phyloP scores from a whole-genome alignment of 495 filamentous ascomycete species.

The Penicillium egyptiacum region DNA sequence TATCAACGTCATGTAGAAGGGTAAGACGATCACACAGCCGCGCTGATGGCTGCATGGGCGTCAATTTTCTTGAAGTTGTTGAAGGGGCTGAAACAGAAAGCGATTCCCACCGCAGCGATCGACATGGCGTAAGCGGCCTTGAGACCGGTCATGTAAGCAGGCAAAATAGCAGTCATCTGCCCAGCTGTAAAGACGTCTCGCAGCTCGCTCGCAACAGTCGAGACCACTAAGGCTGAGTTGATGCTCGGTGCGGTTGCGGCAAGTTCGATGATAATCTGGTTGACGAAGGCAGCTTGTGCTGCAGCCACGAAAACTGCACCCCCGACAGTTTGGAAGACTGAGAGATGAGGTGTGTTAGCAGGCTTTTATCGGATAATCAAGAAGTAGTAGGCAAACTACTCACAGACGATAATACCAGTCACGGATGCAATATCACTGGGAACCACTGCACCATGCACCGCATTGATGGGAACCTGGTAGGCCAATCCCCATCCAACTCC shows the following conservation, averaged over 20 bases:
- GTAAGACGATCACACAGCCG: too few relatives aligned
- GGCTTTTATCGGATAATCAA: too few relatives aligned
- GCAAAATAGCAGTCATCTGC: not conserved
- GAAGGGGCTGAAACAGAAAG: too few relatives aligned
- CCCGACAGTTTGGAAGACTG: constrained; percentile 44
- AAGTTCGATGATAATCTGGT: constrained; percentile 33
- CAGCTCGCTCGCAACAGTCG: constrained; percentile 38
- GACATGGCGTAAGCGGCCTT: constrained; percentile 12
- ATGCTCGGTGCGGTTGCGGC: constrained; percentile 36
- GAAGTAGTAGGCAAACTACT: not conserved
- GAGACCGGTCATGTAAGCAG: constrained; percentile 14
- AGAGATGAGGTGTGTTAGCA: not conserved
- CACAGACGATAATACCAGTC: not conserved
- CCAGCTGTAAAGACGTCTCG: not conserved
- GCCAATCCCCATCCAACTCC: constrained; percentile 33
- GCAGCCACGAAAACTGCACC: constrained; percentile 43
- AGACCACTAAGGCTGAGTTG: constrained; percentile 32
- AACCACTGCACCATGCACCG: not conserved
- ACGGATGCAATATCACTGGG: not conserved
- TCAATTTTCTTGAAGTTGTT: too few relatives aligned
- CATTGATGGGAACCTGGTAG: not conserved
- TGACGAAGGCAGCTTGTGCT: constrained; percentile 45
- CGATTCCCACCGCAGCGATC: not conserved
- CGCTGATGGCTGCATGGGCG: too few relatives aligned
- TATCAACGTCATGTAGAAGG: too few relatives aligned